Evolutionary conservation across 23 red algal species (phyloP).

Genomic region (Pyropia yezoensis): DNA sequence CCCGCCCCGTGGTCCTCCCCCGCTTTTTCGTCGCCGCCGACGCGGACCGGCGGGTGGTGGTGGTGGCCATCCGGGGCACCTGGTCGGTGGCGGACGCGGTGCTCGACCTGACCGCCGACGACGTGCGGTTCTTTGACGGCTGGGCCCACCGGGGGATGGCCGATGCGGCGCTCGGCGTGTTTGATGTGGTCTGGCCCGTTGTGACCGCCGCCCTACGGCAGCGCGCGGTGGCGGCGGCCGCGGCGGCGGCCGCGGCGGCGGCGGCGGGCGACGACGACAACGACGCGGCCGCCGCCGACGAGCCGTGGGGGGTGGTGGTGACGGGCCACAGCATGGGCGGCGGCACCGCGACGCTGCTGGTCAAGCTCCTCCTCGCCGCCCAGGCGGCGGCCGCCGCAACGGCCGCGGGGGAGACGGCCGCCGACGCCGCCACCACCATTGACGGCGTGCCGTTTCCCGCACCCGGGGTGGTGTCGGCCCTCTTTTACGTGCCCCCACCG

Average conservation of each 20-base stretch:
- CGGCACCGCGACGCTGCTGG: conserved; percentile 54
- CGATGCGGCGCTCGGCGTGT: conserved; percentile 38
- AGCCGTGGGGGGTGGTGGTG: conserved; percentile 11
- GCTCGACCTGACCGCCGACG: conserved; percentile 44
- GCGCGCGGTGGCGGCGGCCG: not conserved
- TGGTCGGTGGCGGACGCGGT: conserved; percentile 63
- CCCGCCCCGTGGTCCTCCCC: conserved; percentile 20
- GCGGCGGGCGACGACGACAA: no score
- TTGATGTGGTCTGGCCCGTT: conserved; percentile 22
- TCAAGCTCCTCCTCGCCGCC: conserved; percentile 36
- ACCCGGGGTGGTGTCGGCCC: no score
- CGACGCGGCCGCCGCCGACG: no score
- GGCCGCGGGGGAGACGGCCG: no score
- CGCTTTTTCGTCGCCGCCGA: conserved; percentile 50
- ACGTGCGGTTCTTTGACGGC: conserved; percentile 37
- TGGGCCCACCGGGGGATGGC: conserved; percentile 67
- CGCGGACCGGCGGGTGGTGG: conserved; percentile 16
- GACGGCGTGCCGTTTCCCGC: no score
- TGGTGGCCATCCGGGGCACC: conserved; percentile 72
- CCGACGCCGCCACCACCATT: no score
- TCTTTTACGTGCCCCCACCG: no score
- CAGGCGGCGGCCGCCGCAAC: no score
- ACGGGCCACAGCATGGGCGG: conserved; percentile 68
- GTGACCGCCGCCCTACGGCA: conserved; percentile 11
- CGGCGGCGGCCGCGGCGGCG: no score